Base-by-base conservation (phyloP, 2,329 filamentous ascomycete species). In the Penicillium sp. region DNA sequence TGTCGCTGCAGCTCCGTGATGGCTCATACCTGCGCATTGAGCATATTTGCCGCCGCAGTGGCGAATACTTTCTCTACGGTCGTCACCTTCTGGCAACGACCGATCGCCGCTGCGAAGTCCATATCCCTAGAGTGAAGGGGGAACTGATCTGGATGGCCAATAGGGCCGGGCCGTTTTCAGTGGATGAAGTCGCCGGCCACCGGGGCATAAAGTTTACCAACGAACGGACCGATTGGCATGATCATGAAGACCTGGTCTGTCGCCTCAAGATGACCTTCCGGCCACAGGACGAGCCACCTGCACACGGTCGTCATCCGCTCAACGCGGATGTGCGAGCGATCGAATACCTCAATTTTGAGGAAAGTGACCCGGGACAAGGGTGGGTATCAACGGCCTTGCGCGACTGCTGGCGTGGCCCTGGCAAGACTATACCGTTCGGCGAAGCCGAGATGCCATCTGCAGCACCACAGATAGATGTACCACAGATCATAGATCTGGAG, bases 121-220 rank as follows among this genome's bases (percentile, higher is more conserved):
- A 55, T 24, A 39, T 77, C 2, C 68, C 68, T 0, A 63, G 59
- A 9, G 61, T 63, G 23, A 34, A 45, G 0, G 73, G 78, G 36
- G 77, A 80, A 47, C 45, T 80, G 18, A 67, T 68, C 18, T 70
- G 73, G 66, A 37, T 69, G 26, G 38, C 68, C 0, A 64, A 71
- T 5, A 70, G 76, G 28, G 3, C 59, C 0, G 42, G 69, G 0
- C 74, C 80, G 2, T 58, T 83, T 0, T 35, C 63, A 0, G 45
- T 75, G 0, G 40, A 53, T 0, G 49, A 68, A 0, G 67, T 83
- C 0, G 55, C 69, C 1, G 51, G 63, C 1, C 63, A 72, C 6
- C 66, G 79, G 0, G 60, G 59, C 0, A 63, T 86, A 0, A 58
- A 72, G 0, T 64, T 76, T 2, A 87, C 83, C 0, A 88, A 87